These are phyloP conservation scores for Saccharomyces pastorianus DNA, from an alignment of 1,139 yeast species.

Conservation along the genomic window DNA sequence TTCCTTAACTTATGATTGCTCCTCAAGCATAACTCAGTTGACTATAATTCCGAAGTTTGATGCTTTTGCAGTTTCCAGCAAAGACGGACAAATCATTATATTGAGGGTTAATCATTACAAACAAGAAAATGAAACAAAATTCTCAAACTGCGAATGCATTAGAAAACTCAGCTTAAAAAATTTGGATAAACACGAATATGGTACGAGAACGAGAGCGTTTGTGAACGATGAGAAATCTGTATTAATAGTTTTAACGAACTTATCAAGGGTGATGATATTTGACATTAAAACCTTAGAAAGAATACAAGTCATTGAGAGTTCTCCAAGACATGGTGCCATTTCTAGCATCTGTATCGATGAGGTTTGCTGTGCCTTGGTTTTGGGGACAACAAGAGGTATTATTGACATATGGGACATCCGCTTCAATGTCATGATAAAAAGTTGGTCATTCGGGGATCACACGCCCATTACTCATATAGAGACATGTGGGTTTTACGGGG, in stretches of 20 bases:
- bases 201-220: constrained; percentile 38
- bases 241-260: constrained; percentile 45
- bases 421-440: constrained; percentile 50
- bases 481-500: constrained; percentile 19
- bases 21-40: constrained; percentile 42
- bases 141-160: constrained; percentile 31
- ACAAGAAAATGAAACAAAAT: constrained; percentile 30
- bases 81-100: constrained; percentile 54
- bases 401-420: constrained; percentile 77
- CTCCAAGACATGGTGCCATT: constrained; percentile 57
- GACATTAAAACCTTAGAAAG: constrained; percentile 55
- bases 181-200: constrained; percentile 42
- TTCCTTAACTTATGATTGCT: constrained; percentile 41
- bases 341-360: constrained; percentile 53
- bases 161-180: constrained; percentile 23
- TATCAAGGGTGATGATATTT: constrained; percentile 46
- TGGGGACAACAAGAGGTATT: constrained; percentile 71
- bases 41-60: constrained; percentile 52
- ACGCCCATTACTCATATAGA: constrained; percentile 42
- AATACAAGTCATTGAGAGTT: constrained; percentile 42
- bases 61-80: constrained; percentile 60
- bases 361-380: constrained; percentile 50
- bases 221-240: constrained; percentile 32
- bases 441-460: constrained; percentile 52
- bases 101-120: constrained; percentile 47